Evolutionary conservation across 129 eudicot species (phyloP).

Genomic region (Escallonia herrerae): DNA sequence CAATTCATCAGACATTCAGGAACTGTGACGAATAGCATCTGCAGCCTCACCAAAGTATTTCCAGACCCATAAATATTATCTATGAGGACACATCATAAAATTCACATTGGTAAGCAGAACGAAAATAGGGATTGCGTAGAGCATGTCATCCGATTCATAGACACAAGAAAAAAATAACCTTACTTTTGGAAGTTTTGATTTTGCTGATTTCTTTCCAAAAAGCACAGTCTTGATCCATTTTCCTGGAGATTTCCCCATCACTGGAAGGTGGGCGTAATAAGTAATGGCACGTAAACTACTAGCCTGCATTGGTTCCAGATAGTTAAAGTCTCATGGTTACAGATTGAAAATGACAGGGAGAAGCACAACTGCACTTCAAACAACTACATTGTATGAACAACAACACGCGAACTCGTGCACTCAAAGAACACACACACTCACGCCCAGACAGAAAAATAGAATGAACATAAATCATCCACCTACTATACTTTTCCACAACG

Average conservation of each 20-base stretch:
- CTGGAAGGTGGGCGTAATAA: slow-evolving; percentile 9
- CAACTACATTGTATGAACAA: not conserved
- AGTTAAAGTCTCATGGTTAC: not conserved
- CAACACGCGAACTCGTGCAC: too few relatives aligned
- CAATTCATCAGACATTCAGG: too few relatives aligned
- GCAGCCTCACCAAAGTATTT: too few relatives aligned
- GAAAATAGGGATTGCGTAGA: too few relatives aligned
- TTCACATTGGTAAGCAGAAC: too few relatives aligned
- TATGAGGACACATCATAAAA: too few relatives aligned
- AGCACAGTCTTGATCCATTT: slow-evolving; percentile 83
- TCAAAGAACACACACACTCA: not conserved
- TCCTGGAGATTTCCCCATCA: slow-evolving; percentile 90
- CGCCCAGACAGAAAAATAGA: not conserved
- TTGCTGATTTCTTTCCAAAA: slow-evolving; percentile 75
- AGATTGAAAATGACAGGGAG: not conserved
- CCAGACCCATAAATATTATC: too few relatives aligned
- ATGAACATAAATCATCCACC: not conserved
- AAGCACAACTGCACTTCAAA: not conserved
- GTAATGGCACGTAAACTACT: slow-evolving; percentile 14
- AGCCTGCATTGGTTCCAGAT: slow-evolving; percentile 17
- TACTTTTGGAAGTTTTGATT: slow-evolving; percentile 61
- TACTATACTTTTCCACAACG: not conserved
- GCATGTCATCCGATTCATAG: not conserved
- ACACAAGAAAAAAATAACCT: slow-evolving; percentile 10
- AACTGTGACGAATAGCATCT: too few relatives aligned